Evolutionary conservation across 78 protist genomes (phyloP).

Genomic region (Monosiga brevicollis): DNA sequence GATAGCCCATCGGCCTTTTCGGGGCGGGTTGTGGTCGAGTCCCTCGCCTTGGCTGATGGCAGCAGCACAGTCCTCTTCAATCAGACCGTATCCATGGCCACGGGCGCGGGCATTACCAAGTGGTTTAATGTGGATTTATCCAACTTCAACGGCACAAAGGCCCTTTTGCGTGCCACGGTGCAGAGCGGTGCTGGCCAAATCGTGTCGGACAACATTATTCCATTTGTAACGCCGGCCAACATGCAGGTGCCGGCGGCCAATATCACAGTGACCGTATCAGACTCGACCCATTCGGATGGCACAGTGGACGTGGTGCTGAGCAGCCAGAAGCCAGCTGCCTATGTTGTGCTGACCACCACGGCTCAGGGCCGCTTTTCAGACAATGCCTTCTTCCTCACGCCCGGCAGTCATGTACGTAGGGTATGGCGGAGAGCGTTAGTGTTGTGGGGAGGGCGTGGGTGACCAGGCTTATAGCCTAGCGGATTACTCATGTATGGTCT

Average conservation of each 20-base stretch:
- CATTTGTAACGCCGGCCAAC: neutral
- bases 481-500: neutral
- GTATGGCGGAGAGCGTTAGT: neutral
- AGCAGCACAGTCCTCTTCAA: neutral
- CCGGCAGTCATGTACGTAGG: neutral
- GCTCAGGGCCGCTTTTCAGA: constrained; percentile 17
- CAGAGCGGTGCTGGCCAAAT: neutral
- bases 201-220: neutral
- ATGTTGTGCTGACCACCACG: constrained; percentile 8
- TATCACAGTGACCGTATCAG: neutral
- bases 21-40: neutral
- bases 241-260: neutral
- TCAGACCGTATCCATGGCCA: neutral
- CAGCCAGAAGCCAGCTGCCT: neutral
- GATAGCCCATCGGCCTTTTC: neutral
- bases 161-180: neutral
- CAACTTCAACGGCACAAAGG: neutral
- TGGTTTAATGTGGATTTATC: neutral
- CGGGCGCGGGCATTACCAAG: neutral
- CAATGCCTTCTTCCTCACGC: constrained; percentile 8
- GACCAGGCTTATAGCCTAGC: neutral
- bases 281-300: neutral
- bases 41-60: neutral
- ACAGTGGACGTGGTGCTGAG: neutral
- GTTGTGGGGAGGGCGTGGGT: neutral